Evolutionary conservation across 169 alveolate species (phyloP).

Genomic region (Plasmodium relictum): DNA sequence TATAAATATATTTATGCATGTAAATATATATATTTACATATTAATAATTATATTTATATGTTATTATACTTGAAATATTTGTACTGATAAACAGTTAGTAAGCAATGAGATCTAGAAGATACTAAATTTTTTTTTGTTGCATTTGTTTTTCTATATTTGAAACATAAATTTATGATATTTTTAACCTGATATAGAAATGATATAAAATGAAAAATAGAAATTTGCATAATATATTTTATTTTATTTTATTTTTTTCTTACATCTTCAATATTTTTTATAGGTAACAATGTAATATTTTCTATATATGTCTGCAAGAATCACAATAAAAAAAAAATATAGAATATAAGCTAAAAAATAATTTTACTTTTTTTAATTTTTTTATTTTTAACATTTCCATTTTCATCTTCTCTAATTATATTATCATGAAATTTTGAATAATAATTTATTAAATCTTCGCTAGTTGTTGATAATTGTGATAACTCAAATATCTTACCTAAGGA

Average conservation of each 20-base stretch:
- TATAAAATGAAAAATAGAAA: not conserved
- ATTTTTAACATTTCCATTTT: conserved; percentile 67
- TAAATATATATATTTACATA: conserved; percentile 3
- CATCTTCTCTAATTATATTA: conserved; percentile 61
- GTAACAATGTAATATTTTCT: conserved; percentile 59
- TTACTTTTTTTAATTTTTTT: conserved; percentile 20
- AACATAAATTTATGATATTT: conserved; percentile 48
- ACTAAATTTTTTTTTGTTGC: conserved; percentile 74
- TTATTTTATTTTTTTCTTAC: conserved; percentile 13
- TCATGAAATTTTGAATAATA: conserved; percentile 60
- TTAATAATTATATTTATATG: not conserved
- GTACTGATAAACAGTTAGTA: conserved; percentile 63
- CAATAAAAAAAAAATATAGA: not conserved
- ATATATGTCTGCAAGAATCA: conserved; percentile 45
- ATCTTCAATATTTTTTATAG: conserved; percentile 61
- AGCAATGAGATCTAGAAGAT: conserved; percentile 74
- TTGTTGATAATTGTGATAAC: conserved; percentile 55
- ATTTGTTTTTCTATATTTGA: conserved; percentile 66
- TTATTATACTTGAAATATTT: conserved; percentile 8
- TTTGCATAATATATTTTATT: not conserved
- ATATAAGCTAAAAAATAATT: not conserved
- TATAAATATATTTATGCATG: not conserved
- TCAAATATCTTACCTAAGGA: conserved; percentile 50
- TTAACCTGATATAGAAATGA: conserved; percentile 14
- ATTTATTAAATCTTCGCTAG: conserved; percentile 42